Conservation (phyloP, 805 yeast species). For the Torulaspora indica region DNA sequence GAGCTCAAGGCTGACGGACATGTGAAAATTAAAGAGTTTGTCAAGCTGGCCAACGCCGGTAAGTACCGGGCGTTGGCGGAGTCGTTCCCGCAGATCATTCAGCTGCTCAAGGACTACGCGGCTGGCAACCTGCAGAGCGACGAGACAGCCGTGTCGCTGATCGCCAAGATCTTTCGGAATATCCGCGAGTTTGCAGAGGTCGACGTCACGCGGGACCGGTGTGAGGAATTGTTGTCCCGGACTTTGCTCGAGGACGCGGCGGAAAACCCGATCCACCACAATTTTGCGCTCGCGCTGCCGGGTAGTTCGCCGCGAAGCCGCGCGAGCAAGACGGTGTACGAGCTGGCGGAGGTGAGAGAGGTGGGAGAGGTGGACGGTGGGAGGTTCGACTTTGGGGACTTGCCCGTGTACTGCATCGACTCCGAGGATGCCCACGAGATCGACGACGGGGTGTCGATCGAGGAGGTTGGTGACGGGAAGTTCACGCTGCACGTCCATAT, state of each 20-base stretch:
- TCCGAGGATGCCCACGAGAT: slow-evolving; percentile 76
- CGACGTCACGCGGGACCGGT: slow-evolving; percentile 50
- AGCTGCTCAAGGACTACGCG: slow-evolving; percentile 49
- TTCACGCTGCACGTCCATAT: slow-evolving; percentile 62
- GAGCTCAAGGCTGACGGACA: slow-evolving; percentile 23
- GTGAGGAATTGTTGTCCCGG: slow-evolving; percentile 44
- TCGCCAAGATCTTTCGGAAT: slow-evolving; percentile 39
- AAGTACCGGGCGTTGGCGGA: slow-evolving; percentile 6
- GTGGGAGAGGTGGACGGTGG: slow-evolving; percentile 7
- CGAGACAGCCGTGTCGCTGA: slow-evolving; percentile 46
- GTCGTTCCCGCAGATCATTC: slow-evolving; percentile 39
- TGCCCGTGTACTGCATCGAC: slow-evolving; percentile 79
- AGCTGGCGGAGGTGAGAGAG: slow-evolving; percentile 14
- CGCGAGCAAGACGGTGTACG: slow-evolving; percentile 39
- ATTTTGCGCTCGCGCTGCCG: slow-evolving; percentile 45
- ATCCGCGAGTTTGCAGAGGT: slow-evolving; percentile 25
- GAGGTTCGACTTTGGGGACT: slow-evolving; percentile 42
- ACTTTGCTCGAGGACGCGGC: slow-evolving; percentile 14
- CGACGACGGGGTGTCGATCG: slow-evolving; percentile 85
- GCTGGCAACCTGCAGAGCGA: slow-evolving; percentile 48
- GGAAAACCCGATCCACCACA: slow-evolving; percentile 50
- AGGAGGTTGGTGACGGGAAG: slow-evolving; percentile 27
- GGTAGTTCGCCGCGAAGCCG: slow-evolving; percentile 43
- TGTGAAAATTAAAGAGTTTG: slow-evolving; percentile 26
- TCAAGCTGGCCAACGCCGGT: slow-evolving; percentile 19